Conservation (phyloP, 768 basidiomycete species). For the Nevesoporus exiguus region DNA sequence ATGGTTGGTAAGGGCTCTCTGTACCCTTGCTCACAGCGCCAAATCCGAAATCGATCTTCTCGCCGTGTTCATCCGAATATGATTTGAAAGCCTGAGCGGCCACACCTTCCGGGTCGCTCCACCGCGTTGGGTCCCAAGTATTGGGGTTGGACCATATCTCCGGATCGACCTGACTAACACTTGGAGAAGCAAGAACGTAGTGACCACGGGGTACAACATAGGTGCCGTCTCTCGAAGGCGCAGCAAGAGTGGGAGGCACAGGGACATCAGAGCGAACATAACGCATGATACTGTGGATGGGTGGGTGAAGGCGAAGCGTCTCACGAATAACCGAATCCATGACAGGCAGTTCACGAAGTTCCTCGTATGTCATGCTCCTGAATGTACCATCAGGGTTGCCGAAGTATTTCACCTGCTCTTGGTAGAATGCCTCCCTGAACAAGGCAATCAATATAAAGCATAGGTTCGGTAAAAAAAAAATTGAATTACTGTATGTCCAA, state of each 20-base stretch:
- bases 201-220: conserved; percentile 90
- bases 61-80: conserved; percentile 72
- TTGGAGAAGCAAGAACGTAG: conserved; percentile 86
- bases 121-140: conserved; percentile 78
- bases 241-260: conserved; percentile 75
- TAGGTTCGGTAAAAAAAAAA: background rate
- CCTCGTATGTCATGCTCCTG: conserved; percentile 80
- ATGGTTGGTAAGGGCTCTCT: conserved; percentile 94
- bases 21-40: conserved; percentile 96
- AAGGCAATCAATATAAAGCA: background rate
- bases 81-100: conserved; percentile 74
- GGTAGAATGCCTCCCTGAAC: conserved; percentile 72
- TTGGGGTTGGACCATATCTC: conserved; percentile 69
- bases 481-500: conserved; percentile 67
- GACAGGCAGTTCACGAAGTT: conserved; percentile 75
- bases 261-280: conserved; percentile 83
- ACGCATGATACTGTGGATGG: conserved; percentile 94
- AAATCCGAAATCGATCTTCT: conserved; percentile 96
- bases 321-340: conserved; percentile 91
- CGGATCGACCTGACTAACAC: conserved; percentile 85
- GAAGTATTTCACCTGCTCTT: conserved; percentile 86
- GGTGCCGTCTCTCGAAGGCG: conserved; percentile 66
- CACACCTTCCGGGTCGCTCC: conserved; percentile 81
- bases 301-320: conserved; percentile 89
- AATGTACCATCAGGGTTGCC: conserved; percentile 76